Base-by-base conservation (phyloP, 1,284 basidiomycete genomes). In the Mycena sp. region DNA sequence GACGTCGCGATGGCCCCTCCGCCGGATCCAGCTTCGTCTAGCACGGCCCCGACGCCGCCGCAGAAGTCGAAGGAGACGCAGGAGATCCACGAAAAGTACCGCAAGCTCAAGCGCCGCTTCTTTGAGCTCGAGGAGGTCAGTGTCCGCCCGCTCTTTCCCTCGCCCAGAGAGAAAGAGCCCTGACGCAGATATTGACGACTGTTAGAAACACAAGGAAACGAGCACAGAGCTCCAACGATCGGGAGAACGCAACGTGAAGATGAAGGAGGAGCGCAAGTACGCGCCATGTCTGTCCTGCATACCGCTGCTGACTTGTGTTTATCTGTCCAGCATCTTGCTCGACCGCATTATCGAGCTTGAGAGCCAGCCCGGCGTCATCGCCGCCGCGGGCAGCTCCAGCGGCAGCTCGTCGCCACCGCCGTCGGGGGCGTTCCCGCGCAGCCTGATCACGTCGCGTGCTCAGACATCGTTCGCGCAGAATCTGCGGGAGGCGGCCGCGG, bases 101-200 rank as follows among this genome's bases (percentile, higher is more conserved):
- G 80, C 68, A 83, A 80, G 61, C 78, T 89, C 52, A 90, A 90
- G 70, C 77, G 85, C 52, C 84, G 84, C 40, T 88, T 84, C 72
- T 83, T 84, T 67, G 87, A 90, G 61, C 81, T 90, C 46, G 89
- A 90, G 70, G 85, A 90, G 81, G 89, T 90, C 35, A 67, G 83
- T 78, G 23, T 32, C 32, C 19, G 5, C 52, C n/a, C n/a, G 28
- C 37, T 23, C 35, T 50, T 28, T 17, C 7, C 56, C 43, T 65
- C 57, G 52, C 32, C 14, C 59, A 63, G 65, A 71, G 69, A 72
- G 70, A 69, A 70, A 70, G 61, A 67, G 64, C 51, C 63, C 54
- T 72, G 66, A 73, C 58, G n/a, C 53, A 59, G 56, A 63, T 70
- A 70, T 73, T 77, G 68, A 76, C 73, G 64, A 66, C 50, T 65